Evolutionary conservation across 768 basidiomycete genomes (phyloP).

Genomic region (Lyophyllum decastes): DNA sequence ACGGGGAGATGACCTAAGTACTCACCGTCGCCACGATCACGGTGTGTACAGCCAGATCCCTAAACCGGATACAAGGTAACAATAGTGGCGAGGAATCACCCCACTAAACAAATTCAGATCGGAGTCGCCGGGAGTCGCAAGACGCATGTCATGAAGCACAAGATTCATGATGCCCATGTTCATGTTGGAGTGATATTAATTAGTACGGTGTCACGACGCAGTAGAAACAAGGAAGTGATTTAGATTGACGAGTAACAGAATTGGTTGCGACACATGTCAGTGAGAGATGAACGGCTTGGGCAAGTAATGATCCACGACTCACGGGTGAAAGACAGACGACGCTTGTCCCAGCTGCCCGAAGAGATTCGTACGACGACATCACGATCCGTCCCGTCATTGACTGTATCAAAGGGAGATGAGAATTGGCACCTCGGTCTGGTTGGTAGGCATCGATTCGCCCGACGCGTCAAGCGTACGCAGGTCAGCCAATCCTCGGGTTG

Average conservation of each 20-base stretch:
- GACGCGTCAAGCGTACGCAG: not conserved
- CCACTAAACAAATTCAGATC: constrained; percentile 34
- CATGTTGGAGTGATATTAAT: not conserved
- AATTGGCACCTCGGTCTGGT: not conserved
- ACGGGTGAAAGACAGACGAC: constrained; percentile 66
- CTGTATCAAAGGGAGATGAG: constrained; percentile 26
- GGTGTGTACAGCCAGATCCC: constrained; percentile 62
- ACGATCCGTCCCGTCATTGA: constrained; percentile 65
- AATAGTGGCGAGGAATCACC: constrained; percentile 64
- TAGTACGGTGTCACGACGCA: not conserved
- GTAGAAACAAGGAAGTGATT: not conserved
- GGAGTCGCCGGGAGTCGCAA: not conserved
- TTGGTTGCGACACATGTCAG: not conserved
- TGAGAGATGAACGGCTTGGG: not conserved
- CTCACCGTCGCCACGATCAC: constrained; percentile 62
- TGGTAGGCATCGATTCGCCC: not conserved
- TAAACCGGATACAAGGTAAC: constrained; percentile 64
- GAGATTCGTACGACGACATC: constrained; percentile 63
- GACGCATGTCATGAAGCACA: not conserved
- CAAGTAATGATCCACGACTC: constrained; percentile 19
- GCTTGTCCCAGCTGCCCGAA: constrained; percentile 58
- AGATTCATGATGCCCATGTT: not conserved
- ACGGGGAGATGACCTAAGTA: constrained; percentile 6
- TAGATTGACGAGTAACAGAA: not conserved
- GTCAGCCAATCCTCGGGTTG: not conserved